Base-by-base conservation (phyloP, 2,329 filamentous ascomycete species). In the Exophiala dermatitidis region DNA sequence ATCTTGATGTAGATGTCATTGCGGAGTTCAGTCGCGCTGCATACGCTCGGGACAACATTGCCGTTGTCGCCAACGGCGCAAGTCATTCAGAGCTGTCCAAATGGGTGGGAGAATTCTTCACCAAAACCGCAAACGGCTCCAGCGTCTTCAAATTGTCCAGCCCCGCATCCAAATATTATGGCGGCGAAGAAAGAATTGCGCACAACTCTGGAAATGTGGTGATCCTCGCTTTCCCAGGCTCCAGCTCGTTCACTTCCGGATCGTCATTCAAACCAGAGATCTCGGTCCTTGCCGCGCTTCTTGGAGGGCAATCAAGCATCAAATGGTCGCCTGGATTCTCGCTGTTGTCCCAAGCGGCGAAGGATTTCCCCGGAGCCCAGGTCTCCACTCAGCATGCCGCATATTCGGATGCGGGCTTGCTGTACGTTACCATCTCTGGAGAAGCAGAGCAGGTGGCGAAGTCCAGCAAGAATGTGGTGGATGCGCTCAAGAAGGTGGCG, bases 301-400 rank as follows among this genome's bases (percentile, higher is more conserved):
- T 98, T 48, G 93, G 93, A 67, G 93, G 91, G 58, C 76, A 94
- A 72, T 86, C 90, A 50, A 86, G 77, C 72, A 90, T 97, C 78
- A 98, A 97, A 79, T 98, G 91, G 91, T 85, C 88, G 48, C 76
- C 88, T 59, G 93, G 93, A 65, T 97, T 95, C 80, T 91, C 88
- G 55, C 79, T 96, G 58, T 82, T 98, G 56, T 80, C 86, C 68
- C 90, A 95, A 78, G 85, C 85, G 57, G 80, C 83, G 53, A 77
- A 84, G 58, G 77, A 79, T 43, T 76, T 82, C 65, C 77, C 84
- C 36, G 82, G 83, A 61, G 81, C 86, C 60, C 79, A 77, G 48
- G 81, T 89, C 65, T 78, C 81, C 36, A 88, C 91, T 60, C 80
- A 84, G 66, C 91, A 93, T 74, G 76, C 83, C 62, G 80, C 85